Evolutionary conservation across 495 filamentous ascomycete species (phyloP).

Genomic region (Penicillium antarcticum): DNA sequence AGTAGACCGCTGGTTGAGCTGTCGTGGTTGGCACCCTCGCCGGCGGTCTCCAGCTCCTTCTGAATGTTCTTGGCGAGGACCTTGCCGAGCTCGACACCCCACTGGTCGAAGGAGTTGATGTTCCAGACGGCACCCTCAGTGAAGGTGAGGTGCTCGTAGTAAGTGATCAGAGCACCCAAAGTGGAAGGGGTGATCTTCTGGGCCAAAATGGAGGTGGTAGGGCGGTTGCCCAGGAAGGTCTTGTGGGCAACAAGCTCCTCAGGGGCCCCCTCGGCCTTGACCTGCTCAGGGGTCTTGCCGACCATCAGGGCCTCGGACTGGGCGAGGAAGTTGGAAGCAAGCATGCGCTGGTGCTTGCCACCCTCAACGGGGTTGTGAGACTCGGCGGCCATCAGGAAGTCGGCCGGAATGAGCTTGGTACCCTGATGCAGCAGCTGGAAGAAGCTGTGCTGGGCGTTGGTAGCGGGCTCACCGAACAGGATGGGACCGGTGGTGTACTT

Average conservation of each 20-base stretch:
- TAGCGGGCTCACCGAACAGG: conserved; percentile 96
- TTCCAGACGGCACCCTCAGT: conserved; percentile 98
- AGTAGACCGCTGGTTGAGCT: conserved; percentile 83
- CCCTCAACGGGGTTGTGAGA: conserved; percentile 92
- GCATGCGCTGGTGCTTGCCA: conserved; percentile 96
- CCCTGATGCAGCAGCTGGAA: conserved; percentile 99
- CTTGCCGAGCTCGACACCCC: conserved; percentile 98
- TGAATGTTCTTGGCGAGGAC: conserved; percentile 88
- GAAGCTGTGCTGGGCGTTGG: conserved; percentile 99
- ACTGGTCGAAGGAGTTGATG: conserved; percentile 99
- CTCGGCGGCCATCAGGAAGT: conserved; percentile 94
- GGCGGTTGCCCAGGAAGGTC: conserved; percentile 96
- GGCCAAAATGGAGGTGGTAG: conserved; percentile 91
- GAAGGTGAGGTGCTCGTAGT: conserved; percentile 98
- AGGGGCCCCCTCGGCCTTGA: conserved; percentile 82
- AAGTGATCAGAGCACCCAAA: conserved; percentile 91
- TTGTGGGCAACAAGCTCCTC: conserved; percentile 92
- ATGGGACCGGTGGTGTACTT: conserved; percentile 96
- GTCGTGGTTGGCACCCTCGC: conserved; percentile 72
- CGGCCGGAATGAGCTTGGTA: conserved; percentile 95
- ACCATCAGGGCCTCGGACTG: conserved; percentile 98
- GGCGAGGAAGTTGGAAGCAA: conserved; percentile 97
- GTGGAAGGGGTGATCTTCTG: conserved; percentile 92
- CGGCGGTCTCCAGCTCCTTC: conserved; percentile 70
- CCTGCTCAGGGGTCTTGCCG: conserved; percentile 87